A percentile compares a stretch with the other conserved stretches of the same genome.
Evolutionary conservation across 2,329 filamentous ascomycete genomes (phyloP).

Genomic region (Pestalotiopsis sp.): DNA sequence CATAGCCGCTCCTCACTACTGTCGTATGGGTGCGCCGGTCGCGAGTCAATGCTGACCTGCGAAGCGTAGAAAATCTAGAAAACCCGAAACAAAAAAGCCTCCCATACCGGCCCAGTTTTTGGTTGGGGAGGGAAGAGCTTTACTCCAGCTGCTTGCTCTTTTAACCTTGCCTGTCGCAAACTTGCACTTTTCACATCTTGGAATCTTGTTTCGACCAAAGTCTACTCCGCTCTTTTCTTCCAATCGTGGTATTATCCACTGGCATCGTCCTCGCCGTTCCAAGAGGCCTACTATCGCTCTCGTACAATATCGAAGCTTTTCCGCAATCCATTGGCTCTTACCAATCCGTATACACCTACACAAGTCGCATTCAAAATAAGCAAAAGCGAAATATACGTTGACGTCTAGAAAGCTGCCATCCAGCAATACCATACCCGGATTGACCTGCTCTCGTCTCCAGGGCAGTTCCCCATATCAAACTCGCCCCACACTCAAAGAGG

Average conservation of each 20-base stretch:
- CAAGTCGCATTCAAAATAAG: neutral
- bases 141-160: neutral
- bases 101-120: slow-evolving; percentile 2
- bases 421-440: neutral
- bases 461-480: neutral
- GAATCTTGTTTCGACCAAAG: neutral
- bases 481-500: neutral
- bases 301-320: neutral
- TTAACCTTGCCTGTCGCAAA: neutral
- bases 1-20: neutral
- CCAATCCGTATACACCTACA: neutral
- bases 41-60: slow-evolving; percentile 13
- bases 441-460: neutral
- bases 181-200: neutral
- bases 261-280: neutral
- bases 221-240: neutral
- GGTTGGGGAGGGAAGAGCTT: neutral
- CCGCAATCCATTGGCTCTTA: neutral
- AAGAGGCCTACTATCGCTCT: neutral
- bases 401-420: neutral
- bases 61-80: slow-evolving; percentile 6
- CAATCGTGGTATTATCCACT: neutral
- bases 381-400: neutral
- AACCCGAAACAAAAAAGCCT: neutral
- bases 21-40: neutral